phyloP scores from a whole-genome alignment of 352 stramenopile species.

The Pythium oligandrum region DNA sequence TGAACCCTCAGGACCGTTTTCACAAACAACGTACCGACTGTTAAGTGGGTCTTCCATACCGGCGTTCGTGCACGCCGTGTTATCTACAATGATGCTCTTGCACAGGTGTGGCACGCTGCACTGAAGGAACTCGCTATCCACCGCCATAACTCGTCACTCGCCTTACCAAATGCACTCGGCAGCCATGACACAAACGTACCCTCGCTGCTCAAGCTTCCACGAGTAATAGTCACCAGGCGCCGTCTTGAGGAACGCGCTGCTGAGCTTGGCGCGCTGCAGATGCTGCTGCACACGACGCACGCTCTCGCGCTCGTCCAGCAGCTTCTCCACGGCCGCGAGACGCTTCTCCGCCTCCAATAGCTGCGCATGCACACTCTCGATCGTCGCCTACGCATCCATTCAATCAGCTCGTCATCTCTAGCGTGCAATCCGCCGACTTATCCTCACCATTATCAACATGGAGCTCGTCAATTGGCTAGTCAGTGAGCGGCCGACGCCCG shows the following conservation, averaged over 20 bases:
- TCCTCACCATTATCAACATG: too few relatives aligned
- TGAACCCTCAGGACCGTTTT: background rate
- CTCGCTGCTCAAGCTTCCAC: constrained; percentile 61
- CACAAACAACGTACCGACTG: constrained; percentile 30
- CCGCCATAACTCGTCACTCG: constrained; percentile 1
- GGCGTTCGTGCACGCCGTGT: constrained; percentile 64
- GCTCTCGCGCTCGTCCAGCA: constrained; percentile 43
- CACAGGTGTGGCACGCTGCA: constrained; percentile 71
- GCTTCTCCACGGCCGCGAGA: constrained; percentile 36
- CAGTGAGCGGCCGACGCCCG: too few relatives aligned
- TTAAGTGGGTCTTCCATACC: constrained; percentile 55
- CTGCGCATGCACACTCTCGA: constrained; percentile 26
- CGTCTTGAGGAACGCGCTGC: constrained; percentile 63
- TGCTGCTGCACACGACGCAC: constrained; percentile 46
- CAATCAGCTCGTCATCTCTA: too few relatives aligned
- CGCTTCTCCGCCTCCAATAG: constrained; percentile 25
- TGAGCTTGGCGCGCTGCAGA: constrained; percentile 33
- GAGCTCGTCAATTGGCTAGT: too few relatives aligned
- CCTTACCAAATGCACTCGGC: background rate
- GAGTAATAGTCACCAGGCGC: constrained; percentile 70
- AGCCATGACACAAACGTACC: constrained; percentile 23
- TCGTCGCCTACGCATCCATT: constrained; percentile 12
- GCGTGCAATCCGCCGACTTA: too few relatives aligned
- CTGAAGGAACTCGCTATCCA: constrained; percentile 48
- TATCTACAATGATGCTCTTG: constrained; percentile 90